Base-by-base conservation (phyloP, 495 filamentous ascomycete species). In the Xylaria sp. region DNA sequence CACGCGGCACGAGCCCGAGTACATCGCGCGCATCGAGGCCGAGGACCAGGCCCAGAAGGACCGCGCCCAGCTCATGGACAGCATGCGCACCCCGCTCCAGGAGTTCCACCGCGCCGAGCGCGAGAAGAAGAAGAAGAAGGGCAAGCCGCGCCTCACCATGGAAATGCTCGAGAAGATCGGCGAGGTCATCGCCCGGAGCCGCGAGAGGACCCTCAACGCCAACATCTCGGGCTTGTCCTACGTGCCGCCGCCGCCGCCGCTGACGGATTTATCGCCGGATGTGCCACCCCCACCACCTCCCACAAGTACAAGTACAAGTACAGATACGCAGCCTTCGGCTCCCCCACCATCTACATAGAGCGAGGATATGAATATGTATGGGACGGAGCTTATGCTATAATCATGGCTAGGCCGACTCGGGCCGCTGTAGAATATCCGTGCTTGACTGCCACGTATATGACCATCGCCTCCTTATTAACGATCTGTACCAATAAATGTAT, bases 1-100 rank as follows among this genome's bases (percentile, higher is more conserved):
- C 72, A 92, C 88, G 52, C 83, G 94, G 31, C 94, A 97, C 79
- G 92, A 94, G 46, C 82, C 82, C 67, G 87, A 89, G 75, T 93
- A 90, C 79, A 77, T 92, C 41, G 86, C 81, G 68, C 83, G 77
- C 85, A 90, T 88, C 81, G 81, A 87, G 81, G 86, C 86, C 71
- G 88, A 90, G 80, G 88, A 88, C 71, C 81, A 84, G 65, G 87
- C 83, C 77, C 87, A 89, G 81, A 84, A 87, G 78, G 82, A 86
- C 72, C 77, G 83, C 72, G 72, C 81, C 80, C 81, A 85, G 81
- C 77, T 82, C 83, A 80, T 77, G 82, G 80, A 88, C 77, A 71
- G 82, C 80, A 83, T 89, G 86, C 81, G 84, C 70, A 83, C 82
- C 71, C 88, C 87, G 29, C 69, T 86, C 55, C 85, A 89, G 73